Percentiles rank a stretch among this genome's conserved stretches.
Evolutionary conservation across 768 basidiomycete species (phyloP).

Genomic region (Lactarius vividus): DNA sequence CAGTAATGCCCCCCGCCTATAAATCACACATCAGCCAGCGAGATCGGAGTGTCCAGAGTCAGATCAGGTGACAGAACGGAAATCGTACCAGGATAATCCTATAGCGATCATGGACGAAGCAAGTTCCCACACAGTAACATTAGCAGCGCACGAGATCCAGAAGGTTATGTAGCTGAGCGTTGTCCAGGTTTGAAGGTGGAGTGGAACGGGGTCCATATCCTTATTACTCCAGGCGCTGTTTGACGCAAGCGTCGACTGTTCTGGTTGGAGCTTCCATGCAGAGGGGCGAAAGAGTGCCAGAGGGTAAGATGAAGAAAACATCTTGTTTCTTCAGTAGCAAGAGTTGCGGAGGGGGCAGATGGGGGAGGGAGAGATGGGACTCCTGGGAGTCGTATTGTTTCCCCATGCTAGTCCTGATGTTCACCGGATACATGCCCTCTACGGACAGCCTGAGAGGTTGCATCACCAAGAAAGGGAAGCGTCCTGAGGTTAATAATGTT

Average conservation of each 20-base stretch:
- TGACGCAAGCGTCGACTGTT: slow-evolving; percentile 55
- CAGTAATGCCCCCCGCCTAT: slow-evolving; percentile 60
- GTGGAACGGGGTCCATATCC: slow-evolving; percentile 76
- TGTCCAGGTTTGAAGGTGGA: slow-evolving; percentile 59
- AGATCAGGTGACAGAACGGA: not conserved
- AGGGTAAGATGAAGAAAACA: not conserved
- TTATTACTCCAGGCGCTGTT: slow-evolving; percentile 62
- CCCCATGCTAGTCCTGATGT: not conserved
- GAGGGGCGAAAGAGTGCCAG: slow-evolving; percentile 31
- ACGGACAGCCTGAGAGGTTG: too few relatives aligned
- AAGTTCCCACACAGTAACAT: slow-evolving; percentile 47
- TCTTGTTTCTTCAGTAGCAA: not conserved
- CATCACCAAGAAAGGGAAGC: too few relatives aligned
- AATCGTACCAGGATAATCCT: slow-evolving; percentile 64
- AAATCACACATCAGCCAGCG: not conserved
- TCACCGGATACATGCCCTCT: not conserved
- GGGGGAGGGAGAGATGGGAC: not conserved
- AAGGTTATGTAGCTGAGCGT: slow-evolving; percentile 66
- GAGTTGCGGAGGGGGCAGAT: not conserved
- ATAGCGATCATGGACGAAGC: slow-evolving; percentile 73
- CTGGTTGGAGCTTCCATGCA: slow-evolving; percentile 51
- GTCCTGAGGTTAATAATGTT: too few relatives aligned
- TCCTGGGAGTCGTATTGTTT: not conserved
- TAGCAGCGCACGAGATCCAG: slow-evolving; percentile 41
- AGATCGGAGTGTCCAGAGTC: not conserved